Evolutionary conservation across 257 asterid genomes (phyloP).

Genomic region (Plantago elongata): DNA sequence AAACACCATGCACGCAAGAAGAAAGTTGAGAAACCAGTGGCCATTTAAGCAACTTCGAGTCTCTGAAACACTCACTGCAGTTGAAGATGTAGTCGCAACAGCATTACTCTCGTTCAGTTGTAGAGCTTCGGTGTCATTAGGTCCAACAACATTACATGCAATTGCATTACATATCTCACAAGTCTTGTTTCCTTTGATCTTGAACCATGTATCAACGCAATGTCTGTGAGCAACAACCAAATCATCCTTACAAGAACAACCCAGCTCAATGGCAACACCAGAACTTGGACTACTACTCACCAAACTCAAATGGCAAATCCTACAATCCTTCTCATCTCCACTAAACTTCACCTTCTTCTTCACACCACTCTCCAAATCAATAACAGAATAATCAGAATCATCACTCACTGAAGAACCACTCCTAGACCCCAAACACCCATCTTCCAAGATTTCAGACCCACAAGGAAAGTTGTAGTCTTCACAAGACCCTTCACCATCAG

Average conservation of each 20-base stretch:
- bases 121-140: slow-evolving; percentile 31
- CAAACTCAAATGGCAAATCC: slow-evolving; percentile 83
- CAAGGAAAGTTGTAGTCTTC: slow-evolving; percentile 40
- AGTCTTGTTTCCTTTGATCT: slow-evolving; percentile 87
- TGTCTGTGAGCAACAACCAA: slow-evolving; percentile 80
- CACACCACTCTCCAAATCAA: slow-evolving; percentile 42
- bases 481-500: slow-evolving; percentile 54
- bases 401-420: slow-evolving; percentile 40
- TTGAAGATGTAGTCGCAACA: slow-evolving; percentile 17
- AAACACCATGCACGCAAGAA: slow-evolving; percentile 61
- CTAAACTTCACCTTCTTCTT: slow-evolving; percentile 33
- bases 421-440: slow-evolving; percentile 34
- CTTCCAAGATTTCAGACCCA: slow-evolving; percentile 44
- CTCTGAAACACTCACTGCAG: slow-evolving; percentile 23
- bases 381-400: slow-evolving; percentile 40
- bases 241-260: slow-evolving; percentile 84
- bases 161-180: slow-evolving; percentile 89
- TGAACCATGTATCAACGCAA: slow-evolving; percentile 94
- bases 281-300: slow-evolving; percentile 46
- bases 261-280: slow-evolving; percentile 74
- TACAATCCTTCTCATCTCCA: slow-evolving; percentile 55
- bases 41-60: slow-evolving; percentile 46
- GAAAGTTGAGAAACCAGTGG: slow-evolving; percentile 49
- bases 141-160: slow-evolving; percentile 66
- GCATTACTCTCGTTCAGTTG: slow-evolving; percentile 13